Evolutionary conservation across 2,329 filamentous ascomycete species (phyloP), one percentile per base, ranked within the genome.

Genomic region (Pyricularia sp.): DNA sequence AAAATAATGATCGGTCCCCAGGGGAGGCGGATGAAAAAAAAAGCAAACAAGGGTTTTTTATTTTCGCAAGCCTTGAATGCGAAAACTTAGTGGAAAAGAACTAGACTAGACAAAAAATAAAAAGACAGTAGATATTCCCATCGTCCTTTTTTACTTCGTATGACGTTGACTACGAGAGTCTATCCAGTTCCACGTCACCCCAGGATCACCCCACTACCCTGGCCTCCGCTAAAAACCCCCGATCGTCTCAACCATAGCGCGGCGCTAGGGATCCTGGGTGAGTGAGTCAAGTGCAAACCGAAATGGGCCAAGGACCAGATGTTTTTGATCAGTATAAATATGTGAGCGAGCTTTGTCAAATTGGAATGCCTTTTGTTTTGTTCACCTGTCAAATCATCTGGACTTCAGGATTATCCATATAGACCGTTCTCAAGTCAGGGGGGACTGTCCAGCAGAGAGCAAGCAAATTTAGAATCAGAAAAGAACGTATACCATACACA

Each of bases 161-260:
- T 63, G 59, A 63, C 59, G 59, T 63, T 26, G 59, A 28, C 59
- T 63, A 28, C 23, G 4, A 63, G 25, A 63, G 26, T 63, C 26
- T 28, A 30, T 30, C 26, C n/a, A 63, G 26, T 26, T 63, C 59
- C 59, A 63, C 59, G 59, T 23, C 59, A 63, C 26, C 5, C 59
- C 59, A 63, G 25, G 25, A 63, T 63, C 59, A 63, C 59, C 59
- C 59, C 59, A 63, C 59, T 63, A 63, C 58, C n/a, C 58, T 17
- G 10, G 25, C 59, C 59, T 28, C 42, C 42, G 42, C 20, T n/a
- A 36, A 3, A 50, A 50, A 50, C 11, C 3, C 42, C 42, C 42
- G 17, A 50, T 50, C 42, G 42, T 50, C 42, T 50, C 42, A 50
- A 50, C 42, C 42, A 50, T 50, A n/a, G 14, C 17, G 42, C 20